Conservation (phyloP, 306 rosid species). For the Inga oerstediana region DNA sequence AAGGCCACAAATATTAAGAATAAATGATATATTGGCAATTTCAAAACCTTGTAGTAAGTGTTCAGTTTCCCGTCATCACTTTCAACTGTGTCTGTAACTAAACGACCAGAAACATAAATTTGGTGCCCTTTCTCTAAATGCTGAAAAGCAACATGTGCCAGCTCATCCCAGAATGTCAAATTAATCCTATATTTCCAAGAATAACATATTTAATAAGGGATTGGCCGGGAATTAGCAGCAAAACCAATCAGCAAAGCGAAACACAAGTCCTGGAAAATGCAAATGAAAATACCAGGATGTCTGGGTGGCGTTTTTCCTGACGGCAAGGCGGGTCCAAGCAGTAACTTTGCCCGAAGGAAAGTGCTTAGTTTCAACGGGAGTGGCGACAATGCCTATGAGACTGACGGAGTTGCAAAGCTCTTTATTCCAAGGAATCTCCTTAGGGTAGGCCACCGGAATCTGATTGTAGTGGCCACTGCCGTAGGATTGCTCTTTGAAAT, state of each 20-base stretch:
- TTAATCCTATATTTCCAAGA: slow-evolving; percentile 51
- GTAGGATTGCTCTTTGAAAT: slow-evolving; percentile 19
- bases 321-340: slow-evolving; percentile 87
- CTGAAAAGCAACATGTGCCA: slow-evolving; percentile 75
- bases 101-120: slow-evolving; percentile 78
- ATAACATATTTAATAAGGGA: background rate
- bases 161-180: slow-evolving; percentile 91
- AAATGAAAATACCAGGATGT: slow-evolving; percentile 53
- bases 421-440: slow-evolving; percentile 85
- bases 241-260: background rate
- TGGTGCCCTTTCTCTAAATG: slow-evolving; percentile 80
- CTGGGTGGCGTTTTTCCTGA: slow-evolving; percentile 73
- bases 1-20: background rate
- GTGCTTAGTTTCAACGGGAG: slow-evolving; percentile 73
- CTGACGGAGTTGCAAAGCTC: slow-evolving; percentile 78
- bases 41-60: slow-evolving; percentile 81
- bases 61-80: slow-evolving; percentile 71
- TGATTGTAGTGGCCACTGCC: slow-evolving; percentile 27
- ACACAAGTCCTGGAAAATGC: slow-evolving; percentile 42
- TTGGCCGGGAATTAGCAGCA: background rate
- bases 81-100: slow-evolving; percentile 74
- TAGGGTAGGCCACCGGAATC: slow-evolving; percentile 48
- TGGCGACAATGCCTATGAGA: slow-evolving; percentile 77
- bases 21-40: background rate
- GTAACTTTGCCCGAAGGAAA: slow-evolving; percentile 73